Conservation (phyloP, 1,284 basidiomycete species). For the Marasmius oreades region DNA sequence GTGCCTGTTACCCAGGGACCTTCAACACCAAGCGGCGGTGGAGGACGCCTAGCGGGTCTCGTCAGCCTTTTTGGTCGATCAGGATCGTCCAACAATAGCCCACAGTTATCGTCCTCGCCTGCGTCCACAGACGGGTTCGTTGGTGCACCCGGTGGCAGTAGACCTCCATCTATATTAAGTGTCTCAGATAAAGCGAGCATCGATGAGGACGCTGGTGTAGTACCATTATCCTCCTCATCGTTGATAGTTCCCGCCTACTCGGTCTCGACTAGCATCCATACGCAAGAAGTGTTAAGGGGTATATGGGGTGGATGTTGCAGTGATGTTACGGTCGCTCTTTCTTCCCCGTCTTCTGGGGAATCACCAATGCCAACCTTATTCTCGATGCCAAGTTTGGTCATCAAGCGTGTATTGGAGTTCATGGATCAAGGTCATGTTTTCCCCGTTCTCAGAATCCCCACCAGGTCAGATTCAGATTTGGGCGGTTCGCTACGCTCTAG, state of each 20-base stretch:
- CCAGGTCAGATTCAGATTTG: neutral
- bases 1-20: neutral
- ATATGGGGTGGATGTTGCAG: slow-evolving; percentile 22
- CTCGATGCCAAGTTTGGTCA: neutral
- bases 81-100: neutral
- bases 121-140: neutral
- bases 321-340: slow-evolving; percentile 14
- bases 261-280: neutral
- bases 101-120: neutral
- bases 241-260: slow-evolving; percentile 1
- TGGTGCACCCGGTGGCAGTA: neutral
- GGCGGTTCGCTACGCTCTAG: neutral
- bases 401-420: slow-evolving; percentile 1
- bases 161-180: slow-evolving; percentile 11
- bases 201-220: neutral
- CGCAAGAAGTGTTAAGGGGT: slow-evolving; percentile 16
- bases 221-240: neutral
- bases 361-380: neutral
- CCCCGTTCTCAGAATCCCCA: slow-evolving; percentile 3
- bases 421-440: slow-evolving; percentile 11
- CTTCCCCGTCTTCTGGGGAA: neutral
- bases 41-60: slow-evolving; percentile 7
- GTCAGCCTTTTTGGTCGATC: slow-evolving; percentile 9
- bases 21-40: slow-evolving; percentile 5
- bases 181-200: slow-evolving; percentile 10